Percentiles rank a stretch among this genome's conserved stretches.
Conservation (phyloP, 257 asterid species). For the Lycium ferocissimum region DNA sequence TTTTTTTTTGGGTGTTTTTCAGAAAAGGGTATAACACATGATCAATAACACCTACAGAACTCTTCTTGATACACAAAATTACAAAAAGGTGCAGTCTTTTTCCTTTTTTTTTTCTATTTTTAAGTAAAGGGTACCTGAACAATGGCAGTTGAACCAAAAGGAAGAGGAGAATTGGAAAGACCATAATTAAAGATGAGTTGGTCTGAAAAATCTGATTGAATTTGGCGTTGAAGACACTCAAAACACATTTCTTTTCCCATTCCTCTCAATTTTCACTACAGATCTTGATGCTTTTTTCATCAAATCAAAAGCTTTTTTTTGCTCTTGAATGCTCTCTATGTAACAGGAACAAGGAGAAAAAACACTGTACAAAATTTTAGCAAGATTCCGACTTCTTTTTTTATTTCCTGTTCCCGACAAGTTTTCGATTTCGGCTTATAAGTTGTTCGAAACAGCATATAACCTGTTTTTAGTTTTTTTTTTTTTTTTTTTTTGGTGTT, state of each 20-base stretch:
- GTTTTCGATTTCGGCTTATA: no score
- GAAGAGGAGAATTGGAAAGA: slow-evolving; percentile 70
- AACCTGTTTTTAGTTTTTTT: no score
- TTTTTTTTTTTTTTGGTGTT: no score
- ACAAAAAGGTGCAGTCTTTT: not conserved
- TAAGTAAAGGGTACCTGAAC: slow-evolving; percentile 60
- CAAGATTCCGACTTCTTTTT: no score
- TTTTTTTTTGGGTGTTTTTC: no score
- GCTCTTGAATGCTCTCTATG: no score
- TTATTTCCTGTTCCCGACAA: no score
- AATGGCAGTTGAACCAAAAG: slow-evolving; percentile 74
- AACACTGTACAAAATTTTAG: no score
- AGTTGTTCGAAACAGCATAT: no score
- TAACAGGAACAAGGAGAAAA: not conserved
- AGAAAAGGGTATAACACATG: no score
- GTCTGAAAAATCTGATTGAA: slow-evolving; percentile 70
- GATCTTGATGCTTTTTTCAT: not conserved
- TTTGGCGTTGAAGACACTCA: slow-evolving; percentile 78
- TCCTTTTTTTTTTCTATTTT: not conserved
- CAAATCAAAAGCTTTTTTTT: not conserved
- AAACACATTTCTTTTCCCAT: slow-evolving; percentile 62
- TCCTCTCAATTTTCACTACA: not conserved
- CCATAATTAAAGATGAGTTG: slow-evolving; percentile 59
- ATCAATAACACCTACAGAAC: no score
- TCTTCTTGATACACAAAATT: not conserved